Percentiles rank a stretch among this genome's conserved stretches.
phyloP scores from a whole-genome alignment of 495 filamentous ascomycete species.

The Podospora pseudopauciseta region DNA sequence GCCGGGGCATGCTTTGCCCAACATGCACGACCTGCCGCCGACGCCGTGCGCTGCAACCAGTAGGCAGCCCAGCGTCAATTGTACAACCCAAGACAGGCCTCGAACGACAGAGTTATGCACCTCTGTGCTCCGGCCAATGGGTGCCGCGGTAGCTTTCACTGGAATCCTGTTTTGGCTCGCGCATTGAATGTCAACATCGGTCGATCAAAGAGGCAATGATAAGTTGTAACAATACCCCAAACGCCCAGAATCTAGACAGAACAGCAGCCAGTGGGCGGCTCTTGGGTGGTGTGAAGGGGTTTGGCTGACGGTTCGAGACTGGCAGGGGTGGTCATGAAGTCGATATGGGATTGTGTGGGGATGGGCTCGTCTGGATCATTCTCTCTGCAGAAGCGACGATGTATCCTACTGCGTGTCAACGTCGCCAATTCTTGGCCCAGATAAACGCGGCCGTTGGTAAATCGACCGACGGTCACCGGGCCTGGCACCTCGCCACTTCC shows the following conservation, averaged over 20 bases:
- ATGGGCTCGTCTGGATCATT: slow-evolving; percentile 14
- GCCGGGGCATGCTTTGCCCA: not conserved
- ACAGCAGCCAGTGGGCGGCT: not conserved
- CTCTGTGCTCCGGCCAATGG: not conserved
- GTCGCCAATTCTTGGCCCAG: slow-evolving; percentile 14
- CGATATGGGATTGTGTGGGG: slow-evolving; percentile 12
- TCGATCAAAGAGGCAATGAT: not conserved
- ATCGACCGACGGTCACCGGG: slow-evolving; percentile 12
- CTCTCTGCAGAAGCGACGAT: slow-evolving; percentile 7
- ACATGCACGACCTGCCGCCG: not conserved
- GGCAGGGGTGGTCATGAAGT: not conserved
- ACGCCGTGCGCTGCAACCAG: not conserved
- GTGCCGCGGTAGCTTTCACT: not conserved
- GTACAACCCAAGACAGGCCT: not conserved
- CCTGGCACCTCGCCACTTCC: slow-evolving; percentile 14
- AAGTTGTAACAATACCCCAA: not conserved
- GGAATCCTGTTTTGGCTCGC: not conserved
- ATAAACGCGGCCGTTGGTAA: slow-evolving; percentile 3
- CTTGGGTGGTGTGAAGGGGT: not conserved
- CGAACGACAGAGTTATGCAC: not conserved
- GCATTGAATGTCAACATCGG: not conserved
- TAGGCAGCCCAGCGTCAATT: not conserved
- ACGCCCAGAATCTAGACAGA: too few relatives aligned
- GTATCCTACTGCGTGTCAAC: slow-evolving; percentile 12
- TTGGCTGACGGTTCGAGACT: not conserved